These are phyloP conservation scores for Piper betle DNA, from an alignment of 164 flowering plant species.

Conservation along the genomic window DNA sequence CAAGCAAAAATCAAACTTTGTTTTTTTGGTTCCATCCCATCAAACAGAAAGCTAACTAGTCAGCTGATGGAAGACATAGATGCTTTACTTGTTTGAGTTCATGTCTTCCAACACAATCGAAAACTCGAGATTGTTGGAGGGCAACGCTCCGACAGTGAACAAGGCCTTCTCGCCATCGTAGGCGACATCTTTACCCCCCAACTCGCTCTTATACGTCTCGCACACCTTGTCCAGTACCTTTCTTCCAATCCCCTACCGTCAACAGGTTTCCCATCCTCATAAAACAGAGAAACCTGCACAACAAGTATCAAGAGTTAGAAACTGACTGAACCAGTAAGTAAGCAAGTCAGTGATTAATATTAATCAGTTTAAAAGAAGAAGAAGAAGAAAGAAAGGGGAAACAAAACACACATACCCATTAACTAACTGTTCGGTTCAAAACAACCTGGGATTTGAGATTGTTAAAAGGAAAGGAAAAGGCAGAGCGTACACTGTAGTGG, in stretches of 20 bases:
- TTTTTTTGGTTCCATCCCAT: no score
- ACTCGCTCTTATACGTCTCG: conserved; percentile 52
- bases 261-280: conserved; percentile 86
- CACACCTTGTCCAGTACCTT: conserved; percentile 62
- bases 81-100: conserved; percentile 39
- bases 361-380: neutral
- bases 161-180: conserved; percentile 93
- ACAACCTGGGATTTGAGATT: no score
- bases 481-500: conserved; percentile 75
- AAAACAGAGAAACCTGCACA: conserved; percentile 49
- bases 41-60: no score
- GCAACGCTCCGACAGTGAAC: conserved; percentile 78
- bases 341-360: no score
- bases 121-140: conserved; percentile 67
- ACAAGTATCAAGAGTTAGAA: neutral
- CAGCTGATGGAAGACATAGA: no score
- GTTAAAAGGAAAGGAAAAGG: neutral
- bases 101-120: conserved; percentile 71
- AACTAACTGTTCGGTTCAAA: no score
- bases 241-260: conserved; percentile 80
- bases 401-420: neutral
- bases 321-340: neutral
- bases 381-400: neutral
- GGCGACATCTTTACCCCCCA: conserved; percentile 65
- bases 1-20: neutral